Evolutionary conservation across 306 rosid genomes (phyloP).

Genomic region (Prunus mume): DNA sequence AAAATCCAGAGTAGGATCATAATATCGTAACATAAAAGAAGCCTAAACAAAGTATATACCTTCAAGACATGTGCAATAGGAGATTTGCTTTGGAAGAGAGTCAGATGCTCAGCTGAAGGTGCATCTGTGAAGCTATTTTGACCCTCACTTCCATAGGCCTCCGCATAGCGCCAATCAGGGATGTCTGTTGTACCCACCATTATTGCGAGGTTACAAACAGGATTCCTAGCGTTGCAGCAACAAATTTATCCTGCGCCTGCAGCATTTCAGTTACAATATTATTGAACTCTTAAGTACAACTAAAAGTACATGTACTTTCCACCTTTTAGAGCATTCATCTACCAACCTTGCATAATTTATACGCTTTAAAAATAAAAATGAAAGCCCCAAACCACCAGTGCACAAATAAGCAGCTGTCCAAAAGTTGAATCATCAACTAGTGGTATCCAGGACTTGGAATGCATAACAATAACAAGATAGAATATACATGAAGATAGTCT

Average conservation of each 20-base stretch:
- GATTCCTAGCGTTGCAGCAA: conserved; percentile 73
- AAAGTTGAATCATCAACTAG: background rate
- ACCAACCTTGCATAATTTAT: background rate
- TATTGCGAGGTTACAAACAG: conserved; percentile 65
- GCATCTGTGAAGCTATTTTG: conserved; percentile 44
- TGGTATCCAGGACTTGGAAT: background rate
- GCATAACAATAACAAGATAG: background rate
- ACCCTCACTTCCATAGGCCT: conserved; percentile 56
- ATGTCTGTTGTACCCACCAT: conserved; percentile 85
- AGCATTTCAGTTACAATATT: conserved; percentile 24
- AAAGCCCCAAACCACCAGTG: background rate
- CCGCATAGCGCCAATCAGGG: conserved; percentile 83
- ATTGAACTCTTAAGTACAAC: background rate
- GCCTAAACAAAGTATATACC: conserved; percentile 29
- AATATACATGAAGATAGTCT: background rate
- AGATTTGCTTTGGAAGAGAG: conserved; percentile 58
- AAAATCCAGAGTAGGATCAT: background rate
- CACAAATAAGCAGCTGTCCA: background rate
- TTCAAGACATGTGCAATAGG: conserved; percentile 71
- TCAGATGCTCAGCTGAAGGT: conserved; percentile 53
- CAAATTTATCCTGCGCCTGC: conserved; percentile 82
- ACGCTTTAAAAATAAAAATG: background rate
- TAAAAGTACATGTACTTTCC: too few relatives aligned
- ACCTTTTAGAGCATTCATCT: background rate
- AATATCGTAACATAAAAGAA: conserved; percentile 7